phyloP scores from a whole-genome alignment of 116 monocot species.

The Trichopus zeylanicus region DNA sequence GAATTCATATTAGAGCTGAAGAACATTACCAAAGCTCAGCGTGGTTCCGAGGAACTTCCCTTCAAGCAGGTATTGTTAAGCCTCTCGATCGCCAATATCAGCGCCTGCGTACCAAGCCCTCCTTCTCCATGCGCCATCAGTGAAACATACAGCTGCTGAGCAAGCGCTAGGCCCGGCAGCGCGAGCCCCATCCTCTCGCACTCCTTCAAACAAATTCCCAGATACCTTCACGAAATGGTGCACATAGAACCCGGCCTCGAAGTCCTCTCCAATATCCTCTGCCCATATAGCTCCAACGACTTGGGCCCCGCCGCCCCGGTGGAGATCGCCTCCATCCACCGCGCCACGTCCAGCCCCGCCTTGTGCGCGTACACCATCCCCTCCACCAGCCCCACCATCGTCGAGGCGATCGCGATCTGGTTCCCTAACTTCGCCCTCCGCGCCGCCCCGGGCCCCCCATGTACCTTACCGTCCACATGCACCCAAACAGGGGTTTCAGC shows the following conservation, averaged over 20 bases:
- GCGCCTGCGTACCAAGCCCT: slow-evolving; percentile 56
- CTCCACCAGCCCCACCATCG: slow-evolving; percentile 89
- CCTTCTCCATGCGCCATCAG: slow-evolving; percentile 72
- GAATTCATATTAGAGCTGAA: neutral
- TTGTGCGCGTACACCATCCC: slow-evolving; percentile 88
- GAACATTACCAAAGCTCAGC: slow-evolving; percentile 2
- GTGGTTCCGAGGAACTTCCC: neutral
- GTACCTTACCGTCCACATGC: slow-evolving; percentile 65
- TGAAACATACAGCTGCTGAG: slow-evolving; percentile 75
- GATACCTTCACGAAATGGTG: slow-evolving; percentile 86
- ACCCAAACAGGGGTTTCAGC: slow-evolving; percentile 46
- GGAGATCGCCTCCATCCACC: slow-evolving; percentile 79
- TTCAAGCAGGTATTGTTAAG: slow-evolving; percentile 65
- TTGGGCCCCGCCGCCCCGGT: slow-evolving; percentile 74
- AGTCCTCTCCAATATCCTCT: slow-evolving; percentile 83
- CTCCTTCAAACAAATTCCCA: slow-evolving; percentile 87
- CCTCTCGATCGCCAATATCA: slow-evolving; percentile 71
- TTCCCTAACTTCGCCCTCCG: slow-evolving; percentile 83
- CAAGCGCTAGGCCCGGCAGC: slow-evolving; percentile 71
- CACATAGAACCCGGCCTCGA: slow-evolving; percentile 74
- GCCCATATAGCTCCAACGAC: slow-evolving; percentile 63
- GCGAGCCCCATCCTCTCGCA: slow-evolving; percentile 71
- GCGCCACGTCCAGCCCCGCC: slow-evolving; percentile 60
- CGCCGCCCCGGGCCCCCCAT: slow-evolving; percentile 74
- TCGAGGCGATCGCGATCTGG: slow-evolving; percentile 76